Percentiles rank a stretch among this genome's conserved stretches.
phyloP scores from a whole-genome alignment of 768 basidiomycete species.

The Tylopilus balloui region DNA sequence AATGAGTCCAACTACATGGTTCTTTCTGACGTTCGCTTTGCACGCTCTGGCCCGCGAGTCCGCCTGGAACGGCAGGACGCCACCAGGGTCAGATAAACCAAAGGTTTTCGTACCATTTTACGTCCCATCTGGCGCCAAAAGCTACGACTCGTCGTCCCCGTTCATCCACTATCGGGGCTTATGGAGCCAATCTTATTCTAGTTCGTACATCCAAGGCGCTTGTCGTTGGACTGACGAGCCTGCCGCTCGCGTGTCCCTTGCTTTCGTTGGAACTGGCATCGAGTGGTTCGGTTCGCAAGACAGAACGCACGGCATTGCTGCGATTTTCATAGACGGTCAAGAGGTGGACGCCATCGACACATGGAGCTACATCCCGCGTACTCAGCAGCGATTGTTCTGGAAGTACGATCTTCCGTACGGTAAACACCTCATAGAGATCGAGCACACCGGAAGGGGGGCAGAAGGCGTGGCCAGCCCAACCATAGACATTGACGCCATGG shows the following conservation, averaged over 20 bases:
- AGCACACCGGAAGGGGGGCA: conserved; percentile 46
- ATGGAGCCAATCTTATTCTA: conserved; percentile 55
- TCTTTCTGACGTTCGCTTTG: conserved; percentile 6
- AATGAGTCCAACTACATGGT: conserved; percentile 7
- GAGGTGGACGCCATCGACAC: conserved; percentile 43
- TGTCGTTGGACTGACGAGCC: conserved; percentile 46
- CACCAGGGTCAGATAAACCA: conserved; percentile 42
- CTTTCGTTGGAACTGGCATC: conserved; percentile 69
- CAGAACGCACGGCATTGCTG: conserved; percentile 48
- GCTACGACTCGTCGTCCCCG: conserved; percentile 66
- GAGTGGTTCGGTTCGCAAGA: conserved; percentile 73
- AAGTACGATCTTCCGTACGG: conserved; percentile 45
- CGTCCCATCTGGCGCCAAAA: conserved; percentile 67
- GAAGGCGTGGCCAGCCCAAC: conserved; percentile 32
- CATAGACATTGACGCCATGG: conserved; percentile 61
- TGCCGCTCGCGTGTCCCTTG: conserved; percentile 49
- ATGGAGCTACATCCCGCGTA: conserved; percentile 34
- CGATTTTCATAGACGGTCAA: conserved; percentile 56
- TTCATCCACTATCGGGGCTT: conserved; percentile 56
- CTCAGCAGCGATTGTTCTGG: conserved; percentile 66
- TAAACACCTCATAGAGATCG: conserved; percentile 60
- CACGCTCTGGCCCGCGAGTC: conserved; percentile 30
- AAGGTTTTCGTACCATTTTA: conserved; percentile 62
- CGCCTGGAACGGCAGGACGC: conserved; percentile 68
- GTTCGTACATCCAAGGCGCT: conserved; percentile 46